These are phyloP conservation scores for Lepidopterella palustris DNA, from an alignment of 495 filamentous ascomycete genomes.

Conservation along the genomic window DNA sequence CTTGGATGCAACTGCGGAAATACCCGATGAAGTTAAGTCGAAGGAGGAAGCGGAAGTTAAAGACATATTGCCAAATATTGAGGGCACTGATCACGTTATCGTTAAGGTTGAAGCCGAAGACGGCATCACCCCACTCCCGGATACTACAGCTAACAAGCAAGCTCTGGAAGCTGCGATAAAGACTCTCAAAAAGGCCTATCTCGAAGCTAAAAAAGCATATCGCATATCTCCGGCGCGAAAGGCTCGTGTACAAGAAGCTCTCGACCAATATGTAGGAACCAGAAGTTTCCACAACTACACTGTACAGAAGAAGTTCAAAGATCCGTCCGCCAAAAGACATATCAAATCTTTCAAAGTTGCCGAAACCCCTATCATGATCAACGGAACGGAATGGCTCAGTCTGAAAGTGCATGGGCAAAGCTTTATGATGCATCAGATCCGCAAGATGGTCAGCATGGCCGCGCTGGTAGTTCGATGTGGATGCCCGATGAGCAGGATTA, in stretches of 20 bases:
- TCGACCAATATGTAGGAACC: slow-evolving; percentile 71
- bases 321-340: slow-evolving; percentile 74
- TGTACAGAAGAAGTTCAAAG: slow-evolving; percentile 69
- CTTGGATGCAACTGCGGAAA: slow-evolving; percentile 28
- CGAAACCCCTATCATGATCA: slow-evolving; percentile 39
- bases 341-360: slow-evolving; percentile 79
- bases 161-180: slow-evolving; percentile 59
- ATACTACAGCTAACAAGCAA: slow-evolving; percentile 9
- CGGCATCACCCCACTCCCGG: slow-evolving; percentile 13
- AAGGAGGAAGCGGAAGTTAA: slow-evolving; percentile 5
- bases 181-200: slow-evolving; percentile 68
- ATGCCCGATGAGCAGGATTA: slow-evolving; percentile 56
- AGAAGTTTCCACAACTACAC: slow-evolving; percentile 95
- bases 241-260: slow-evolving; percentile 60
- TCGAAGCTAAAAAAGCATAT: slow-evolving; percentile 70
- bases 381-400: slow-evolving; percentile 89
- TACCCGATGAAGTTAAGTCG: not conserved
- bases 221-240: slow-evolving; percentile 67
- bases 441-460: slow-evolving; percentile 96
- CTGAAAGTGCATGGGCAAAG: slow-evolving; percentile 94
- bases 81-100: slow-evolving; percentile 1
- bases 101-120: slow-evolving; percentile 7
- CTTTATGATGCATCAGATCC: slow-evolving; percentile 99
- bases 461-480: slow-evolving; percentile 77
- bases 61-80: slow-evolving; percentile 3